A percentile compares a stretch with the other conserved stretches of the same genome.
Conservation (phyloP, 768 basidiomycete genomes). For the Xerocomellus chrysenteron region DNA sequence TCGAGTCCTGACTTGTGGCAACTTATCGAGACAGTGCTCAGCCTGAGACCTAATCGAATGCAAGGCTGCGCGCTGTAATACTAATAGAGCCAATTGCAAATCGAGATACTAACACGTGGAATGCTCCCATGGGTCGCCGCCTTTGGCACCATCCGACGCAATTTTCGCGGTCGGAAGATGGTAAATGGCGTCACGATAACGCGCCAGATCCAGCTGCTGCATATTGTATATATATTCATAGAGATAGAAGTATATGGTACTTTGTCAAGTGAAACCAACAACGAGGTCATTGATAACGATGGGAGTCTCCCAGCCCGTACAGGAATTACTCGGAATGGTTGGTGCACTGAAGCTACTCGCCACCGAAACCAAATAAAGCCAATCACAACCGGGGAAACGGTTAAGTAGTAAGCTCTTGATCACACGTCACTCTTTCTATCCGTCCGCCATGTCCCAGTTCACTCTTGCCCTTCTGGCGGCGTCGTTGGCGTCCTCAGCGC, state of each 20-base stretch:
- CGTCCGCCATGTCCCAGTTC: constrained; percentile 36
- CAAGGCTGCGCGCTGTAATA: not conserved
- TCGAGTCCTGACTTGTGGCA: not conserved
- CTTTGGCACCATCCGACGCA: not conserved
- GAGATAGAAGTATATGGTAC: not conserved
- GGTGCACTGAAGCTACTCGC: constrained; percentile 4
- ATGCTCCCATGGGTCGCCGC: not conserved
- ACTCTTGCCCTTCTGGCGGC: constrained; percentile 37
- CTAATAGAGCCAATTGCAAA: not conserved
- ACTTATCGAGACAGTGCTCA: too few species aligned
- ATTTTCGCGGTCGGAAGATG: not conserved
- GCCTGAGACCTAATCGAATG: too few species aligned
- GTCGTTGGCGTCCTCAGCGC: constrained; percentile 35
- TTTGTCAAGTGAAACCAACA: not conserved
- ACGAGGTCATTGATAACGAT: not conserved
- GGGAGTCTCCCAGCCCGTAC: too few species aligned
- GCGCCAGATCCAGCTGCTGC: not conserved
- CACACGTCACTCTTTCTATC: constrained; percentile 11
- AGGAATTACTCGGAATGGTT: constrained; percentile 1
- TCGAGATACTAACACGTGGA: constrained; percentile 1
- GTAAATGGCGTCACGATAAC: not conserved
- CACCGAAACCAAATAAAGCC: constrained; percentile 30
- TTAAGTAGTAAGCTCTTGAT: constrained; percentile 25
- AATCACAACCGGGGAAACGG: constrained; percentile 16
- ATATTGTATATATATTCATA: not conserved